Conservation (phyloP, 202 grass and related monocot genomes). For the Musa balbisiana region DNA sequence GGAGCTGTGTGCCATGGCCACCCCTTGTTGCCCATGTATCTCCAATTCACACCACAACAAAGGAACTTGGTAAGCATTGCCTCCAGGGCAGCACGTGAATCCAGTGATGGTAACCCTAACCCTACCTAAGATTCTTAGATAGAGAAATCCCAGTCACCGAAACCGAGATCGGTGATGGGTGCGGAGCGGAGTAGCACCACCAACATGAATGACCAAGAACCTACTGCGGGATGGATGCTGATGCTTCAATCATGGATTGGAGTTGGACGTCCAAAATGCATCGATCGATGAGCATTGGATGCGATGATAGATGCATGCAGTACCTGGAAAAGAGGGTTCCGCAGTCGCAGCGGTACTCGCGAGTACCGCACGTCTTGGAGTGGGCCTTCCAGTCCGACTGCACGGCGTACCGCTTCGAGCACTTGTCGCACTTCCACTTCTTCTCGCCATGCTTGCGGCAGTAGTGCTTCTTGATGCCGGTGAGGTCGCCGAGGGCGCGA, state of each 20-base stretch:
- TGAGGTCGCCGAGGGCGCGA: constrained; percentile 84
- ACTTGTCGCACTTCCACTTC: constrained; percentile 99
- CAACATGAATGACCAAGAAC: too few relatives aligned
- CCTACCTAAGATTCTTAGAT: too few relatives aligned
- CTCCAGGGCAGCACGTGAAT: constrained; percentile 3
- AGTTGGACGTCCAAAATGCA: background rate
- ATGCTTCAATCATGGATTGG: background rate
- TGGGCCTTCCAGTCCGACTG: constrained; percentile 99
- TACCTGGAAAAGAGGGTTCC: constrained; percentile 95
- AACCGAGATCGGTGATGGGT: too few relatives aligned
- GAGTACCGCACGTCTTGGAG: constrained; percentile 86
- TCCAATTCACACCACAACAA: background rate
- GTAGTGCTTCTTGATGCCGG: constrained; percentile 97
- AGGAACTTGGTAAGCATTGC: background rate
- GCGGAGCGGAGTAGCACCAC: too few relatives aligned
- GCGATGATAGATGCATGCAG: background rate
- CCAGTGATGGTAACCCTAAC: too few relatives aligned
- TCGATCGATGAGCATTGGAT: too few relatives aligned
- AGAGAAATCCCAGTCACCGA: too few relatives aligned
- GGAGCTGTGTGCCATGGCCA: background rate
- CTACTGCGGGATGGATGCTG: too few relatives aligned
- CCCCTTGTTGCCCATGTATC: background rate
- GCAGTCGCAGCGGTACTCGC: constrained; percentile 94
- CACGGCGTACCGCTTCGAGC: constrained; percentile 89
- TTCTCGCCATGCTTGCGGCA: constrained; percentile 99